These are phyloP conservation scores for Udeniomyces megalosporus DNA, from an alignment of 768 basidiomycete genomes.

Conservation along the genomic window DNA sequence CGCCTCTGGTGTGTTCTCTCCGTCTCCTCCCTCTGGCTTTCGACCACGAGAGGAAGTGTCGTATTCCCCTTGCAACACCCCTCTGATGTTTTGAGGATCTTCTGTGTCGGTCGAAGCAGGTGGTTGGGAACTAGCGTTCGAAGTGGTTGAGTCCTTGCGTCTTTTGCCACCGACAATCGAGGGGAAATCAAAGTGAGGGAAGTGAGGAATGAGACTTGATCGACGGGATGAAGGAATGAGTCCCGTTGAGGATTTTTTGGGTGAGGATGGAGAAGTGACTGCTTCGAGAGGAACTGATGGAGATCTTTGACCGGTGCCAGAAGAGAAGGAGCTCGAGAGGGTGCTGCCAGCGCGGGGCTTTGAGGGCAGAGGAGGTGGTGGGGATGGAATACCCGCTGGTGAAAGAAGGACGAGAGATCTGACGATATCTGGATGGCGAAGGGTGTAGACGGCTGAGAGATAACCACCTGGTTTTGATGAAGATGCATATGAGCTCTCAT, in stretches of 20 bases:
- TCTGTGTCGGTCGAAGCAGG: not conserved
- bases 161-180: too few relatives aligned
- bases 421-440: not conserved
- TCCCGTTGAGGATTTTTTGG: not conserved
- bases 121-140: too few relatives aligned
- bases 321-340: too few relatives aligned
- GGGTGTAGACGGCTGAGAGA: not conserved
- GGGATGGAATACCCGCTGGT: slow-evolving; percentile 4
- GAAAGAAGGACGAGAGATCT: slow-evolving; percentile 2
- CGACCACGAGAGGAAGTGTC: too few relatives aligned
- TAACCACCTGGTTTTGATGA: too few relatives aligned
- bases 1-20: not conserved
- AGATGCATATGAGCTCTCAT: too few relatives aligned
- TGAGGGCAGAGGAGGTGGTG: not conserved
- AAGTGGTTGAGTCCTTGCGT: too few relatives aligned
- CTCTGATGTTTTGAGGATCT: not conserved
- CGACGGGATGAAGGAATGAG: not conserved
- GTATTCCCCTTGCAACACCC: too few relatives aligned
- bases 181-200: too few relatives aligned
- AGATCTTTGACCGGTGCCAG: too few relatives aligned
- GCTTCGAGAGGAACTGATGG: too few relatives aligned
- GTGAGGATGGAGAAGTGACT: not conserved
- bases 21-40: not conserved
- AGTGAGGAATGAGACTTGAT: not conserved
- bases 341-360: too few relatives aligned